A percentile compares a stretch with the other conserved stretches of the same genome.
These are phyloP conservation scores for Fraxinus velutina DNA, from an alignment of 305 asterid species.

Conservation along the genomic window DNA sequence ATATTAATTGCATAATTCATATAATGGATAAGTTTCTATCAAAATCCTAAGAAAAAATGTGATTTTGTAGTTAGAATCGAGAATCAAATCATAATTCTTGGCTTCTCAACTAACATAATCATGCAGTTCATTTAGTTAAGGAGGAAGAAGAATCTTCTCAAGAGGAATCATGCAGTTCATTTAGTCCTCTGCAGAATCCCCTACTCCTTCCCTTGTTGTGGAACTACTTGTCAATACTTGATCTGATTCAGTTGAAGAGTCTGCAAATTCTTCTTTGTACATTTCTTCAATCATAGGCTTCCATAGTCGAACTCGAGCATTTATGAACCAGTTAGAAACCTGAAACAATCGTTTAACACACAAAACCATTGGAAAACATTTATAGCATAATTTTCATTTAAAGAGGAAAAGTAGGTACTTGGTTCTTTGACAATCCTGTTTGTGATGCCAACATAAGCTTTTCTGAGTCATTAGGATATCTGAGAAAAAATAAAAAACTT, in stretches of 20 bases:
- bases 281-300: conserved; percentile 97
- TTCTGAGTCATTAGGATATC: conserved; percentile 85
- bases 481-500: conserved; percentile 15
- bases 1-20: too few relatives aligned
- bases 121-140: neutral
- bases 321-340: conserved; percentile 96
- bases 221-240: conserved; percentile 32
- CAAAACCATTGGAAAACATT: neutral
- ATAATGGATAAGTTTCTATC: neutral
- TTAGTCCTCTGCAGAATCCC: conserved; percentile 52
- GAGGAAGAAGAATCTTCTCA: neutral
- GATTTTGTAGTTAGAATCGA: neutral
- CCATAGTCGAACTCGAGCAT: conserved; percentile 91
- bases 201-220: conserved; percentile 35
- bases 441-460: conserved; percentile 85
- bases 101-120: neutral
- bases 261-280: conserved; percentile 83
- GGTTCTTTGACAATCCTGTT: conserved; percentile 88
- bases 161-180: too few relatives aligned
- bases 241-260: conserved; percentile 57
- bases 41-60: neutral
- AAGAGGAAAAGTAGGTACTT: conserved; percentile 38
- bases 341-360: conserved; percentile 9
- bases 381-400: neutral
- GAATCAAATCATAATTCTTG: neutral